Conservation (phyloP, 305 asterid genomes). For the Ajuga reptans region DNA sequence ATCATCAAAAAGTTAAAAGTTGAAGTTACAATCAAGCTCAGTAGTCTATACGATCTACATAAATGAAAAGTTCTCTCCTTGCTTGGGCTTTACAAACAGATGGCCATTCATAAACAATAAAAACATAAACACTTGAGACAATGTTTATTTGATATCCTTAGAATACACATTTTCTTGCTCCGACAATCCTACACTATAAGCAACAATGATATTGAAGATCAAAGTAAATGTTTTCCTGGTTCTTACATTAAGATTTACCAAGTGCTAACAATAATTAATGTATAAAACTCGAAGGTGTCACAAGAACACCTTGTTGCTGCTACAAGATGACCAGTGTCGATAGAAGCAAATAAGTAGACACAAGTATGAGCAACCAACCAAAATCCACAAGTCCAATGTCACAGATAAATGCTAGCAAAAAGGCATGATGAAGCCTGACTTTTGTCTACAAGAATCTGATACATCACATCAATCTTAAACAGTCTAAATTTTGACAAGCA, state of each 20-base stretch:
- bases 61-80: background rate
- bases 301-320: conserved; percentile 6
- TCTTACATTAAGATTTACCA: background rate
- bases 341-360: background rate
- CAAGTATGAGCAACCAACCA: background rate
- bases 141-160: background rate
- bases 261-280: background rate
- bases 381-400: background rate
- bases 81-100: background rate
- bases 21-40: background rate
- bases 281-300: background rate
- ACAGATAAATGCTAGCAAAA: conserved; percentile 3
- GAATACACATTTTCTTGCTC: background rate
- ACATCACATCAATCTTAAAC: background rate
- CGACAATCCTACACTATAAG: background rate
- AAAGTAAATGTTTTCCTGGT: background rate
- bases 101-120: conserved; percentile 2
- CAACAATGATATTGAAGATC: background rate
- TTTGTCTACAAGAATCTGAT: conserved; percentile 1
- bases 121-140: background rate
- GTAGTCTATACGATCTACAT: background rate
- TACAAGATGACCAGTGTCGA: background rate
- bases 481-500: background rate
- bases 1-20: conserved; percentile 1
- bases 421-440: background rate